phyloP scores from a whole-genome alignment of 805 yeast genomes.

The Hanseniaspora valbyensis region DNA sequence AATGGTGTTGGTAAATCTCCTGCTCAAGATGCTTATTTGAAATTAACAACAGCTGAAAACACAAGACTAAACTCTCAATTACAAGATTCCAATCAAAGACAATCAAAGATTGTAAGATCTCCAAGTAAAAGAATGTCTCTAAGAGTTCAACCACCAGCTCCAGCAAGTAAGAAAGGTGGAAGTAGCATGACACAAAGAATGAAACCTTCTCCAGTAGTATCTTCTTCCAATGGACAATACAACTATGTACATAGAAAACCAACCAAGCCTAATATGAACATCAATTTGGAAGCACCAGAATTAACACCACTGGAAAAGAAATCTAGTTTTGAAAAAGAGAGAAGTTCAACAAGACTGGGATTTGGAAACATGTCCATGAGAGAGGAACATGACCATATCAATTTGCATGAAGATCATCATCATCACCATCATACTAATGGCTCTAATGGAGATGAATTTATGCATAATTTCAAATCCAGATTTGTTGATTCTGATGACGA shows the following conservation, averaged over 20 bases:
- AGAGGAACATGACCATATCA: constrained; percentile 22
- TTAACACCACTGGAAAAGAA: constrained; percentile 28
- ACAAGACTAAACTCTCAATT: constrained; percentile 59
- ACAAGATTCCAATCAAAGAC: constrained; percentile 28
- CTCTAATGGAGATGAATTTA: neutral
- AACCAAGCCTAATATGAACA: constrained; percentile 17
- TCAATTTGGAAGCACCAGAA: constrained; percentile 30
- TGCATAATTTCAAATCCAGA: constrained; percentile 39
- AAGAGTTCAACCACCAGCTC: neutral
- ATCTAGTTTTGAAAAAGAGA: constrained; percentile 49
- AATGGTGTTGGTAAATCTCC: constrained; percentile 25
- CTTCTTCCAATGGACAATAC: constrained; percentile 24
- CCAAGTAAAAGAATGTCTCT: constrained; percentile 14
- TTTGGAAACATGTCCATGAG: constrained; percentile 32
- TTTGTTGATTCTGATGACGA: constrained; percentile 59
- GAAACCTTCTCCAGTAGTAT: constrained; percentile 11
- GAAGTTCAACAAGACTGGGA: constrained; percentile 29
- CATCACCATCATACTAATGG: no score
- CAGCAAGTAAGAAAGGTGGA: neutral
- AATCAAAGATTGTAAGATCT: constrained; percentile 14
- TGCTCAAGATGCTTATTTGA: constrained; percentile 54
- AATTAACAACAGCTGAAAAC: constrained; percentile 67
- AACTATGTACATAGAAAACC: constrained; percentile 19
- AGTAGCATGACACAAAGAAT: constrained; percentile 16
- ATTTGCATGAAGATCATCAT: constrained; percentile 16